Conservation (phyloP, 1,139 yeast genomes). For the Hyphopichia fennica region DNA sequence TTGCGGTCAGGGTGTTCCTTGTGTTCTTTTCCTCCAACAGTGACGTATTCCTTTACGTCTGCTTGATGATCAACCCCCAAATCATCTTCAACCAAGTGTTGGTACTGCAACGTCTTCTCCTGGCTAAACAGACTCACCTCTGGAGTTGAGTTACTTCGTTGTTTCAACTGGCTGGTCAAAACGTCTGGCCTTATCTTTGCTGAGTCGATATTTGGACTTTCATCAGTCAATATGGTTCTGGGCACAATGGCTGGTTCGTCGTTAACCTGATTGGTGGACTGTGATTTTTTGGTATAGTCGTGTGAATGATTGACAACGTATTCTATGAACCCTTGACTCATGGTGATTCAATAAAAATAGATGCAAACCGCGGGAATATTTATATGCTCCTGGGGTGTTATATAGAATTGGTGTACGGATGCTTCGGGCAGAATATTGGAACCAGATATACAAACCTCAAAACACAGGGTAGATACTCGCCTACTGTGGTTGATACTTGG, state of each 20-base stretch:
- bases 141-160: background rate
- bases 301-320: slow-evolving; percentile 5
- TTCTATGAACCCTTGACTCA: slow-evolving; percentile 6
- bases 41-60: background rate
- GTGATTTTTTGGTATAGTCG: slow-evolving; percentile 8
- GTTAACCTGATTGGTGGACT: slow-evolving; percentile 9
- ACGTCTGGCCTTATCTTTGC: background rate
- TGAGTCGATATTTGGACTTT: background rate
- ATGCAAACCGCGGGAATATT: too few species aligned
- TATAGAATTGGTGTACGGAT: too few species aligned
- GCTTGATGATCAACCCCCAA: background rate
- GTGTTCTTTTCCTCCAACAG: background rate
- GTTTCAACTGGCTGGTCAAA: background rate
- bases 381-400: too few species aligned
- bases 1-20: background rate
- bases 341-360: too few species aligned
- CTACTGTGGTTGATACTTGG: too few species aligned
- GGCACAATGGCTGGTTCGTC: slow-evolving; percentile 7
- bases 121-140: background rate
- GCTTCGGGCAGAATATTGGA: too few species aligned
- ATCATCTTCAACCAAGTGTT: background rate
- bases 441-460: too few species aligned
- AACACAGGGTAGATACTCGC: too few species aligned
- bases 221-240: slow-evolving; percentile 1
- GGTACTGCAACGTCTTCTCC: too few species aligned